Evolutionary conservation across 2,329 filamentous ascomycete genomes (phyloP).

Genomic region (Claviceps sp.): DNA sequence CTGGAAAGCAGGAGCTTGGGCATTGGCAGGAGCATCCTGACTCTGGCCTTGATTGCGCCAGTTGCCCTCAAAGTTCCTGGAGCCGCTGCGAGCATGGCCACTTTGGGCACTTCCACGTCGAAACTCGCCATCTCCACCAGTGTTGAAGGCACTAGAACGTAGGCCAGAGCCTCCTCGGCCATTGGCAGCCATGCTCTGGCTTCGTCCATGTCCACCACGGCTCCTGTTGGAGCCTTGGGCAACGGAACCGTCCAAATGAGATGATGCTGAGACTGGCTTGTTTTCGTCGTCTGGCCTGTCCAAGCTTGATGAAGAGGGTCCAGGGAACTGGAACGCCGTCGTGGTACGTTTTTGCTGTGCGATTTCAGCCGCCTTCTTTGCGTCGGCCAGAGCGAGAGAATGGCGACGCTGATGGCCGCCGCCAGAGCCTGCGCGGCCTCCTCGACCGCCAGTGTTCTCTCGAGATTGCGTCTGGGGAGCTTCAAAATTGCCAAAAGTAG

Average conservation of each 20-base stretch:
- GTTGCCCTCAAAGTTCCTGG: constrained; percentile 94
- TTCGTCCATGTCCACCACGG: constrained; percentile 54
- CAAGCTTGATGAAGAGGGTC: constrained; percentile 52
- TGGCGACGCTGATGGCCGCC: constrained; percentile 86
- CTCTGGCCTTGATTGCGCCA: constrained; percentile 71
- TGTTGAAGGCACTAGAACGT: constrained; percentile 44
- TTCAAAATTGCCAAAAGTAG: constrained; percentile 67
- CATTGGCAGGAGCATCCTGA: constrained; percentile 40
- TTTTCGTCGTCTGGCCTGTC: constrained; percentile 44
- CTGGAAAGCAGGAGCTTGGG: constrained; percentile 63
- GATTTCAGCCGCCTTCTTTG: constrained; percentile 92
- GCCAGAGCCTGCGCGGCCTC: constrained; percentile 52
- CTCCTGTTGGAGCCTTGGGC: constrained; percentile 33
- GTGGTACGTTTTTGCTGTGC: constrained; percentile 95
- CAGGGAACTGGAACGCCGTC: constrained; percentile 87
- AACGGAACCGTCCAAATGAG: constrained; percentile 20
- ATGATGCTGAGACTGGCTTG: constrained; percentile 17
- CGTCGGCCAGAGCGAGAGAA: constrained; percentile 85
- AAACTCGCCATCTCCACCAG: constrained; percentile 47
- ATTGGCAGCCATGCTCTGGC: constrained; percentile 82
- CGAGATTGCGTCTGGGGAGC: constrained; percentile 29
- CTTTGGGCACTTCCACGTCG: constrained; percentile 71
- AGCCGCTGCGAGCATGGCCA: constrained; percentile 69
- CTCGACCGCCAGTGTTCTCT: constrained; percentile 38
- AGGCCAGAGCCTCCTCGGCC: constrained; percentile 56